Conservation (phyloP, 352 stramenopile genomes). For the Globisporangium polare region DNA sequence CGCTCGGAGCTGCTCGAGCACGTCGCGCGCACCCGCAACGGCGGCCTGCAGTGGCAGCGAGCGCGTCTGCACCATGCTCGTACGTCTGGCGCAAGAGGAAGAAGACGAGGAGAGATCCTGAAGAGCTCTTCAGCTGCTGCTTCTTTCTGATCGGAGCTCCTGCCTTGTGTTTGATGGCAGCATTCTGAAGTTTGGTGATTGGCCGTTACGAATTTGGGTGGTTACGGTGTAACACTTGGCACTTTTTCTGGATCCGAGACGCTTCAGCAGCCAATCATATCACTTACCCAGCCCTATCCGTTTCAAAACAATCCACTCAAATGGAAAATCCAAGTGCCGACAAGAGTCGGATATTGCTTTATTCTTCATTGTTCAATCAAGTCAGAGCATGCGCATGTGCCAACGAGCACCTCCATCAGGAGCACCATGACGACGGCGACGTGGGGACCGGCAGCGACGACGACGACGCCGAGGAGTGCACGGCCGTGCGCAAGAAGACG, state of each 20-base stretch:
- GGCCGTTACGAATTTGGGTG: not conserved
- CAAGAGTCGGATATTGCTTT: too few relatives aligned
- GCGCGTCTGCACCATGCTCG: constrained; percentile 11
- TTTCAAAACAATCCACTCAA: too few relatives aligned
- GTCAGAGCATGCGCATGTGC: too few relatives aligned
- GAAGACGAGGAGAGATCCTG: not conserved
- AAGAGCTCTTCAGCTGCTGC: not conserved
- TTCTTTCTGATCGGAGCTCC: not conserved
- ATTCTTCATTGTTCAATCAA: too few relatives aligned
- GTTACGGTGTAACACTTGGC: not conserved
- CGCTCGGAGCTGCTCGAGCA: not conserved
- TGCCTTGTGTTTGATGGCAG: not conserved
- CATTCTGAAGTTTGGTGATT: constrained; percentile 4
- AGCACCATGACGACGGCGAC: too few relatives aligned
- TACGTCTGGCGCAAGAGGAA: not conserved
- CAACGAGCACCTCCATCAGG: too few relatives aligned
- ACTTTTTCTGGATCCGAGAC: not conserved
- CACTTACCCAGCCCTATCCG: not conserved
- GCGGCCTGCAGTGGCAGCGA: constrained; percentile 14
- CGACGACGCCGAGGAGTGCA: too few relatives aligned
- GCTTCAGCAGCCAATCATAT: not conserved
- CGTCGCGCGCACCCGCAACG: constrained; percentile 16
- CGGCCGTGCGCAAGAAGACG: too few relatives aligned
- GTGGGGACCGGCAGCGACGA: too few relatives aligned
- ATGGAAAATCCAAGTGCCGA: too few relatives aligned